phyloP scores from a whole-genome alignment of 2,329 filamentous ascomycete species.

The Zymoseptoria pseudotritici region DNA sequence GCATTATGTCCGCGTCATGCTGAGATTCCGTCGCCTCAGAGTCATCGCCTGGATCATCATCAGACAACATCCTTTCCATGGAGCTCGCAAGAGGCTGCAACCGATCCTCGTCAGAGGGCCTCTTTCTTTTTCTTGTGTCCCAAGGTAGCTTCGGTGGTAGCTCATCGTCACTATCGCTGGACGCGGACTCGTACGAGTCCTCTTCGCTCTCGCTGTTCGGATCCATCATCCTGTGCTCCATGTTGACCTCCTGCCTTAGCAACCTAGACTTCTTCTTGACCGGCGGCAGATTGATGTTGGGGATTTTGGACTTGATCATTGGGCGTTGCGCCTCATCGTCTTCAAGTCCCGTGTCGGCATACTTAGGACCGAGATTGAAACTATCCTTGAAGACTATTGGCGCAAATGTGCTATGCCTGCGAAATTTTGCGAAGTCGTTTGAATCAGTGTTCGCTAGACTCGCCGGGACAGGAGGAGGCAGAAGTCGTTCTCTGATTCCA shows the following conservation, averaged over 20 bases:
- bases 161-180: constrained; percentile 14
- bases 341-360: constrained; percentile 29
- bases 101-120: constrained; percentile 5
- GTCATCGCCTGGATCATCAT: neutral
- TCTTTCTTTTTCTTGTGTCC: constrained; percentile 24
- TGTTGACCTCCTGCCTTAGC: neutral
- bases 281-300: constrained; percentile 11
- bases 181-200: constrained; percentile 19
- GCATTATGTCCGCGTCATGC: neutral
- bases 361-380: constrained; percentile 46
- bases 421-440: constrained; percentile 1
- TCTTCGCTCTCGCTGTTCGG: constrained; percentile 19
- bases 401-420: constrained; percentile 41
- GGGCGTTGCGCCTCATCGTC: neutral
- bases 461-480: constrained; percentile 34
- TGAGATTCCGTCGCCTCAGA: neutral
- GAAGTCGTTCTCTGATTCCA: constrained; percentile 40
- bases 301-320: neutral
- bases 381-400: constrained; percentile 46
- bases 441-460: constrained; percentile 11
- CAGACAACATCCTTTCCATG: neutral
- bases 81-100: neutral
- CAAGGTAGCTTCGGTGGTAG: constrained; percentile 20
- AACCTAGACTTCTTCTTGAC: constrained; percentile 3
- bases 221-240: neutral